These are phyloP conservation scores for Vaccinium macrocarpon DNA, from an alignment of 148 eudicot species.

Conservation along the genomic window DNA sequence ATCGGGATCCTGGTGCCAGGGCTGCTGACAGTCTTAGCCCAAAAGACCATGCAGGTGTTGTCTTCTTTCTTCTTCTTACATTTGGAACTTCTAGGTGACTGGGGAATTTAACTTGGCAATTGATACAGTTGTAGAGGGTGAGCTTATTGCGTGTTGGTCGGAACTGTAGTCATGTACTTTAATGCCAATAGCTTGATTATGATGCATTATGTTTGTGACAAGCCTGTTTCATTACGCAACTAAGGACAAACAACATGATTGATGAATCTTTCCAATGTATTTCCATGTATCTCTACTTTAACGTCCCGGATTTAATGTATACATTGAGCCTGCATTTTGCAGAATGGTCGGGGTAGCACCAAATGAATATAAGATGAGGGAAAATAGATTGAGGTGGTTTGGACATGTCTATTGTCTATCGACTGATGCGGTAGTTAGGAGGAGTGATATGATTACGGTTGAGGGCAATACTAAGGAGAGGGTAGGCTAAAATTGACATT, in stretches of 20 bases:
- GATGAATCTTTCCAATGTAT: neutral
- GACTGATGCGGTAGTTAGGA: neutral
- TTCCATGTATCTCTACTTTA: neutral
- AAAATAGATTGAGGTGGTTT: neutral
- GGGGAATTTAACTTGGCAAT: neutral
- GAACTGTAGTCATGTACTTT: neutral
- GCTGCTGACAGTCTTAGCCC: constrained; percentile 63
- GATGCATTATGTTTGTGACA: constrained; percentile 1
- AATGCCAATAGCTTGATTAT: neutral
- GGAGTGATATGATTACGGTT: neutral
- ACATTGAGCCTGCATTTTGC: neutral
- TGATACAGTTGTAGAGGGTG: neutral
- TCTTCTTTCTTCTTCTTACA: constrained; percentile 6
- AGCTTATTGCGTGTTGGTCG: neutral
- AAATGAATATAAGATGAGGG: neutral
- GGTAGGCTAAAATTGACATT: neutral
- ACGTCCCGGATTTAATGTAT: neutral
- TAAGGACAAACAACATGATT: neutral
- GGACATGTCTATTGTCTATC: neutral
- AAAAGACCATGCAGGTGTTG: constrained; percentile 79
- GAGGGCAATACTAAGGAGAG: neutral
- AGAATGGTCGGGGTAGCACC: neutral
- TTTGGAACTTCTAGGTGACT: neutral
- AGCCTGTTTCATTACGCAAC: neutral
- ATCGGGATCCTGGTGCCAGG: constrained; percentile 78